Conservation (phyloP, 2,329 filamentous ascomycete genomes). For the Bipolaris victoriae region DNA sequence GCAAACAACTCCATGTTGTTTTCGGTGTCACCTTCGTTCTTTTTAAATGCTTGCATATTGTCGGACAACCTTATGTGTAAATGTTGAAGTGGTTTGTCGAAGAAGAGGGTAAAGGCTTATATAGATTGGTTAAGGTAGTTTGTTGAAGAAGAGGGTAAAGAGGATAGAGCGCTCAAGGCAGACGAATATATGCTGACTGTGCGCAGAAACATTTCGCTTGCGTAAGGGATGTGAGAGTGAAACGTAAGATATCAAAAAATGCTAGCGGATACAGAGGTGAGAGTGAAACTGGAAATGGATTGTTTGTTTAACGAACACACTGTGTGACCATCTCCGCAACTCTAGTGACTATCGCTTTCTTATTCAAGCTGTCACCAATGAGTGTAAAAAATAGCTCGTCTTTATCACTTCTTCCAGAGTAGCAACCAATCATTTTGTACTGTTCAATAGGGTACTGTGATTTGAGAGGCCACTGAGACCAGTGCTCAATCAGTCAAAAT, state of each 20-base stretch:
- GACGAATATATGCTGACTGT: not conserved
- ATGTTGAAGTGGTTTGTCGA: not conserved
- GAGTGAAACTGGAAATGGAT: not conserved
- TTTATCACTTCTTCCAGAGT: no score
- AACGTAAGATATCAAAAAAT: not conserved
- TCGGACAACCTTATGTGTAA: no score
- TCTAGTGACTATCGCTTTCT: no score
- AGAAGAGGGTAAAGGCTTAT: not conserved
- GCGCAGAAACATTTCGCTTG: not conserved
- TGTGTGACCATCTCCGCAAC: not conserved
- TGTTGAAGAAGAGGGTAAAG: not conserved
- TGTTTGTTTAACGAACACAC: no score
- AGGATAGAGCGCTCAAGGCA: not conserved
- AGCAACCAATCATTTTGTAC: no score
- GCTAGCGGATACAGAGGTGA: not conserved
- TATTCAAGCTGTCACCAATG: no score
- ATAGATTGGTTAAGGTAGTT: no score
- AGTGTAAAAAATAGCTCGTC: no score
- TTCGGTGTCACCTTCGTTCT: not conserved
- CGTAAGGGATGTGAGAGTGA: not conserved
- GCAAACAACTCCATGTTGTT: not conserved
- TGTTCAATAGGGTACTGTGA: not conserved
- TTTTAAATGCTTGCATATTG: not conserved
- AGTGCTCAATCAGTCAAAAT: not conserved
- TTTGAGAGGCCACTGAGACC: not conserved